These are phyloP conservation scores for Liriodendron chinense DNA, from an alignment of 164 flowering plant genomes.

Conservation along the genomic window DNA sequence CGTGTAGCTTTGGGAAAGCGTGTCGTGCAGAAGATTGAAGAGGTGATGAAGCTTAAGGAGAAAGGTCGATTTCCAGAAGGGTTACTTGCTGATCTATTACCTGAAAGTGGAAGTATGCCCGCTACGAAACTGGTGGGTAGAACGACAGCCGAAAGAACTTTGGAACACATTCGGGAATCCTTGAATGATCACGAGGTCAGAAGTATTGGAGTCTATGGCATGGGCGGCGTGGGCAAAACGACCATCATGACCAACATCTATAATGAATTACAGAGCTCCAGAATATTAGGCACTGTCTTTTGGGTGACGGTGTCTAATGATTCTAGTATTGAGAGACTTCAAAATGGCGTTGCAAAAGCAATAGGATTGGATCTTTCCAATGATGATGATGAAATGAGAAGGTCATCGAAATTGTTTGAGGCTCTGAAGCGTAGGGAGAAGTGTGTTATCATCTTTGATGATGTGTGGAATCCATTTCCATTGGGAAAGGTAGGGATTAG, in stretches of 20 bases:
- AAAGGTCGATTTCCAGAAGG: conserved; percentile 5
- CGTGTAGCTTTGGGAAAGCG: neutral
- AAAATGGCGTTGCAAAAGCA: too few relatives aligned
- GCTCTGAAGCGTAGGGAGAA: too few relatives aligned
- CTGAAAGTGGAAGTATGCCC: neutral
- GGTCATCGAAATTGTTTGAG: too few relatives aligned
- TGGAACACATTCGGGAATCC: neutral
- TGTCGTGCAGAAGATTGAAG: neutral
- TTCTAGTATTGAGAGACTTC: too few relatives aligned
- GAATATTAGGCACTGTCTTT: too few relatives aligned
- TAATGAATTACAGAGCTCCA: neutral
- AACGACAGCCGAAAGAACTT: neutral
- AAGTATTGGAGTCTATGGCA: conserved; percentile 15
- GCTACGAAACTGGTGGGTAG: neutral
- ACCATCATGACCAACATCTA: conserved; percentile 11
- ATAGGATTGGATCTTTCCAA: too few relatives aligned
- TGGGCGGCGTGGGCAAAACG: conserved; percentile 23
- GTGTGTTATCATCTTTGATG: too few relatives aligned
- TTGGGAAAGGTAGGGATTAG: too few relatives aligned
- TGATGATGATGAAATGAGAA: too few relatives aligned
- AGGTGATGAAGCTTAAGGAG: neutral
- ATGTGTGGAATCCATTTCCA: too few relatives aligned
- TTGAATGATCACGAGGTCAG: neutral
- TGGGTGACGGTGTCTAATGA: too few relatives aligned
- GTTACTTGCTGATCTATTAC: neutral